Evolutionary conservation across 192 early-diverging fungal genomes (phyloP).

Genomic region (Backusella parvicylindrica): DNA sequence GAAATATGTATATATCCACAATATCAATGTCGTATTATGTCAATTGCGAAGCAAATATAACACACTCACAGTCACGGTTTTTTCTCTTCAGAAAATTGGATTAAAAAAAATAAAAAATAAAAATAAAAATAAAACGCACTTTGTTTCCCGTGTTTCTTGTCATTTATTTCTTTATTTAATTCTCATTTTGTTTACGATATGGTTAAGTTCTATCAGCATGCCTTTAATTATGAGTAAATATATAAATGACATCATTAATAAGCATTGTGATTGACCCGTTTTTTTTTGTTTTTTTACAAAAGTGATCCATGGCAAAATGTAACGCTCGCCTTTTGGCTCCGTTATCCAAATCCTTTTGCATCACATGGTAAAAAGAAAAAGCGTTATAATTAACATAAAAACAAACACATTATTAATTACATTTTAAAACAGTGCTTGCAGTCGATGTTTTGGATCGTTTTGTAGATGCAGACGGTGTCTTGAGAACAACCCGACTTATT

Average conservation of each 20-base stretch:
- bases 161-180: constrained; percentile 8
- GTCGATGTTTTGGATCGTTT: constrained; percentile 90
- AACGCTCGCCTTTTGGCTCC: constrained; percentile 85
- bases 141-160: background rate
- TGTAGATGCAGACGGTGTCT: constrained; percentile 74
- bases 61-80: background rate
- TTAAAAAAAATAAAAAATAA: background rate
- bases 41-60: background rate
- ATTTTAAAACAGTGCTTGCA: constrained; percentile 58
- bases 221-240: constrained; percentile 69
- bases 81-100: background rate
- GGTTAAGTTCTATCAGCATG: constrained; percentile 83
- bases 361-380: constrained; percentile 55
- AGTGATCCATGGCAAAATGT: constrained; percentile 76
- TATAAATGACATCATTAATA: constrained; percentile 5
- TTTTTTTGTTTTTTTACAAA: background rate
- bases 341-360: constrained; percentile 98
- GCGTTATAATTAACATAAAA: background rate
- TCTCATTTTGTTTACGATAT: constrained; percentile 36
- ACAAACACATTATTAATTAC: background rate
- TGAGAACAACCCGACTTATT: constrained; percentile 86
- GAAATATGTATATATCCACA: too few relatives aligned
- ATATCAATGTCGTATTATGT: background rate
- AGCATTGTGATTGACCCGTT: background rate
- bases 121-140: too few relatives aligned